Evolutionary conservation across 768 basidiomycete genomes (phyloP).

Genomic region (Xerocomellus intermedius): DNA sequence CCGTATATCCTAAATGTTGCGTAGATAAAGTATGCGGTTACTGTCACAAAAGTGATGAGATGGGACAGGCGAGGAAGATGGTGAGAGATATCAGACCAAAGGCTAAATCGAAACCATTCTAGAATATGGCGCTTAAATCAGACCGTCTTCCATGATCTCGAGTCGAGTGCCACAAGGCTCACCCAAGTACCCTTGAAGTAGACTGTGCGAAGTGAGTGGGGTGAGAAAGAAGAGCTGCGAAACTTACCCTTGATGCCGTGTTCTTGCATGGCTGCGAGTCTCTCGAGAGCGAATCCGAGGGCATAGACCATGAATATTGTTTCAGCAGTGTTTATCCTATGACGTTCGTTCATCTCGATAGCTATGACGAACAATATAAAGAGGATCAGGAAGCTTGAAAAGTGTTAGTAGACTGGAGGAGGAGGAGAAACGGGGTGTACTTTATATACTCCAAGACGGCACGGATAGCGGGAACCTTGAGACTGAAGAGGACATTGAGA

Average conservation of each 20-base stretch:
- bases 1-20: constrained; percentile 77
- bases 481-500: constrained; percentile 38
- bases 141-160: constrained; percentile 10
- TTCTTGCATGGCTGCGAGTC: constrained; percentile 93
- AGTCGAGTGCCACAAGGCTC: constrained; percentile 14
- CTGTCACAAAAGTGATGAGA: constrained; percentile 35
- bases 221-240: background rate
- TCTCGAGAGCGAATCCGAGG: constrained; percentile 86
- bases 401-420: background rate
- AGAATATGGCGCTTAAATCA: constrained; percentile 9
- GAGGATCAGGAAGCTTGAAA: constrained; percentile 64
- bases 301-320: constrained; percentile 74
- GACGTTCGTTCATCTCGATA: constrained; percentile 67
- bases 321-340: constrained; percentile 66
- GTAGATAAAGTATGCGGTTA: constrained; percentile 78
- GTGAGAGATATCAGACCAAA: constrained; percentile 54
- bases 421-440: constrained; percentile 37
- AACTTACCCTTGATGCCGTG: constrained; percentile 81
- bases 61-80: background rate
- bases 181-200: constrained; percentile 88
- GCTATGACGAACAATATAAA: constrained; percentile 79
- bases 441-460: constrained; percentile 88
- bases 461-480: constrained; percentile 92
- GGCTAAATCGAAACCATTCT: constrained; percentile 93
- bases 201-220: constrained; percentile 41